Evolutionary conservation across 805 yeast genomes (phyloP), one percentile per base, ranked within the genome.

Genomic region (Lipomyces orientalis): DNA sequence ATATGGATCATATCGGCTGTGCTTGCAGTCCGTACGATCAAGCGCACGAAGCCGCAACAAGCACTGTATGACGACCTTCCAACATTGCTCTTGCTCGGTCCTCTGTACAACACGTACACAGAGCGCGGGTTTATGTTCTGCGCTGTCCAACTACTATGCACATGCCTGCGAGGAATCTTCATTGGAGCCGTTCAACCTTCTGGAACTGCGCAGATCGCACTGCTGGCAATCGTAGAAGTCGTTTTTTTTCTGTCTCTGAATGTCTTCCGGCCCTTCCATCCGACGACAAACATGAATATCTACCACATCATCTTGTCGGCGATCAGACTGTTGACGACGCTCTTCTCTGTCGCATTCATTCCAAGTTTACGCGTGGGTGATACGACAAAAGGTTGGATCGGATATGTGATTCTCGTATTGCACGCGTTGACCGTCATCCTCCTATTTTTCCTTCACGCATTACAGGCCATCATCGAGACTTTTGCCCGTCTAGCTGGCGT

Each of bases 171-270:
- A 19, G 80, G 79, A 6, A 33, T 79, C 31, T 65, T 75, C 2
- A 62, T 79, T 57, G 81, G 81, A 1, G 78, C 73, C 2, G 58
- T 75, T 7, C 80, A 78, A 61, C 59, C 60, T 5, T 75, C 79
- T 0, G 81, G 81, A 8, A 63, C 75, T 5, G 80, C 81, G 1
- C 81, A 78, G 62, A 65, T 78, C n/a, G 65, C 72, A 0, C 46
- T 78, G 2, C 70, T 79, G 31, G 76, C 78, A 4, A 60, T 74
- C 10, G 39, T 72, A 10, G 81, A 78, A 60, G 60, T 75, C 31
- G 65, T 66, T 29, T 67, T 62, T 46, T 65, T 76, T 29, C 46
- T 72, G 10, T 66, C 71, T 5, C 49, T 76, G 12, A 54, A 64
- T 54, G 64, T 54, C n/a, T 63, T 67, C 43, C 74, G 68, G 46